A percentile compares a stretch with the other conserved stretches of the same genome.
Conservation (phyloP, 768 basidiomycete genomes). For the Dictyophora rubrovolvata region DNA sequence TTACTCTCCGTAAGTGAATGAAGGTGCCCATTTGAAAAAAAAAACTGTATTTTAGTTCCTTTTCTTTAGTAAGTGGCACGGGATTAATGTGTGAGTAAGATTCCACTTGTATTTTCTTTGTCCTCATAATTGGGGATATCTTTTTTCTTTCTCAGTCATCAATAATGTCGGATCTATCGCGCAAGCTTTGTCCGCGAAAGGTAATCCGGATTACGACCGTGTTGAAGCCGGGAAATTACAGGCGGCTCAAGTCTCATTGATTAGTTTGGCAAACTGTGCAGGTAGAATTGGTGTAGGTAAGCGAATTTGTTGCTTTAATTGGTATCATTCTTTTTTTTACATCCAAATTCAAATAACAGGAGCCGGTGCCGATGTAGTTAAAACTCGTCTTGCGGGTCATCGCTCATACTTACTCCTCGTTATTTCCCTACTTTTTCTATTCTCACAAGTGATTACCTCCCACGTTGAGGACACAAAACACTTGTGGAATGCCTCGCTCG, state of each 20-base stretch:
- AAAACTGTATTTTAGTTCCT: neutral
- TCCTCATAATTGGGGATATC: slow-evolving; percentile 2
- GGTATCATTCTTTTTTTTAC: neutral
- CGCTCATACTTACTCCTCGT: slow-evolving; percentile 62
- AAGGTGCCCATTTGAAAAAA: neutral
- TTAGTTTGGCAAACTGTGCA: slow-evolving; percentile 72
- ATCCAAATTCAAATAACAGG: slow-evolving; percentile 29
- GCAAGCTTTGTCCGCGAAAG: slow-evolving; percentile 53
- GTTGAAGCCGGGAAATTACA: slow-evolving; percentile 64
- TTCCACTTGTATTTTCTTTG: neutral
- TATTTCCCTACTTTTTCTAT: slow-evolving; percentile 55
- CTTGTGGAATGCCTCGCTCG: slow-evolving; percentile 53
- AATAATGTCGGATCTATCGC: slow-evolving; percentile 82
- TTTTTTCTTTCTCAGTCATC: slow-evolving; percentile 56
- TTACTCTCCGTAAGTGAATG: slow-evolving; percentile 41
- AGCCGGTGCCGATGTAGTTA: slow-evolving; percentile 54
- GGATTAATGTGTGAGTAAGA: slow-evolving; percentile 57
- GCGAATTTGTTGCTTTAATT: slow-evolving; percentile 4
- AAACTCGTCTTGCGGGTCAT: slow-evolving; percentile 46
- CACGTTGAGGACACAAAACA: slow-evolving; percentile 43
- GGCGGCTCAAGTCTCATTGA: slow-evolving; percentile 71
- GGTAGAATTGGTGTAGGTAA: slow-evolving; percentile 72
- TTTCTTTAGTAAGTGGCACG: slow-evolving; percentile 46
- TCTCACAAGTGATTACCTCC: slow-evolving; percentile 58
- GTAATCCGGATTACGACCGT: slow-evolving; percentile 54